Evolutionary conservation across 75 land plant species (phyloP).

Genomic region (Cryptomeria japonica): DNA sequence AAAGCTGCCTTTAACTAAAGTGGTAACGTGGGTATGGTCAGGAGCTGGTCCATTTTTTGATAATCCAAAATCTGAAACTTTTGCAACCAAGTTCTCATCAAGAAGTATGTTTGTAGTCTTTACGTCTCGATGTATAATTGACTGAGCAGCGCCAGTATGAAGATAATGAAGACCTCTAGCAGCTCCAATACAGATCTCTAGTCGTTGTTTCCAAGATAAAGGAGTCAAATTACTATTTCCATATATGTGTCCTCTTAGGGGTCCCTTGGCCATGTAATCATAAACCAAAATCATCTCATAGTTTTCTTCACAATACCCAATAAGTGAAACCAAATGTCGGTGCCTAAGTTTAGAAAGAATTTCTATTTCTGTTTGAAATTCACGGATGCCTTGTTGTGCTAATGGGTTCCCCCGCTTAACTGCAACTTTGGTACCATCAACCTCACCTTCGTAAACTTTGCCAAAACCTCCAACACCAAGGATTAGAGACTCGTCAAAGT

Average conservation of each 20-base stretch:
- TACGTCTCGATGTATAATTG: conserved; percentile 74
- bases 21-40: conserved; percentile 63
- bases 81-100: conserved; percentile 63
- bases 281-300: conserved; percentile 80
- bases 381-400: conserved; percentile 61
- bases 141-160: conserved; percentile 66
- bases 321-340: conserved; percentile 64
- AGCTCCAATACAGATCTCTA: conserved; percentile 71
- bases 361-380: conserved; percentile 70
- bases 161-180: conserved; percentile 77
- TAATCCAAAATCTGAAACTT: conserved; percentile 74
- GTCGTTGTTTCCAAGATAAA: conserved; percentile 60
- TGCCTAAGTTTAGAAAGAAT: conserved; percentile 74
- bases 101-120: conserved; percentile 73
- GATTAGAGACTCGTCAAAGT: conserved; percentile 74
- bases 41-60: conserved; percentile 58
- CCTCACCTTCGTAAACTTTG: conserved; percentile 60
- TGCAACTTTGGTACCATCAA: conserved; percentile 58
- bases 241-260: conserved; percentile 69
- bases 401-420: conserved; percentile 59
- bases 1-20: conserved; percentile 49
- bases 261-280: conserved; percentile 84
- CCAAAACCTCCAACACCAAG: conserved; percentile 90
- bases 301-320: conserved; percentile 77
- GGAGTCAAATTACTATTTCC: conserved; percentile 33